Conservation (phyloP, 2,329 filamentous ascomycete species). For the Corniculantispora saksenae region DNA sequence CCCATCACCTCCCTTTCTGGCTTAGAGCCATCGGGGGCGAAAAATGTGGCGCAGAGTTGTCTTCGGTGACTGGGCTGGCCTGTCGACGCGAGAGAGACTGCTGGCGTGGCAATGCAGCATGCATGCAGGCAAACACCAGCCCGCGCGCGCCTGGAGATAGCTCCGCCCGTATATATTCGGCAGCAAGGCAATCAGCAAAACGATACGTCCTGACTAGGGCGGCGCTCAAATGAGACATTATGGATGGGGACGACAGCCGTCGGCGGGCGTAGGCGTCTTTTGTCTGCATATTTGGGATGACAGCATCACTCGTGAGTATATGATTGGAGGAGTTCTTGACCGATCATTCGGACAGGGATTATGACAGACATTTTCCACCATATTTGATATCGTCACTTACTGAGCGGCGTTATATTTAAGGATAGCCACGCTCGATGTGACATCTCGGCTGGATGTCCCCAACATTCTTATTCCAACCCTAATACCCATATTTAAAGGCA, state of each 20-base stretch:
- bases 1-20: too few relatives aligned
- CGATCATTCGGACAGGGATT: background rate
- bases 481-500: too few relatives aligned
- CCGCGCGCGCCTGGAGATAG: background rate
- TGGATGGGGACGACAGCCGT: background rate
- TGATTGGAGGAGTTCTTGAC: background rate
- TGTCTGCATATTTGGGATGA: conserved; percentile 10
- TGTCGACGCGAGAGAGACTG: background rate
- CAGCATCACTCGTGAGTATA: background rate
- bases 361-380: too few relatives aligned
- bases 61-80: background rate
- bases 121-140: background rate
- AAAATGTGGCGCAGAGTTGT: background rate
- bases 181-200: too few relatives aligned
- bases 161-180: background rate
- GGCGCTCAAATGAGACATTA: background rate
- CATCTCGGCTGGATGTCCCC: too few relatives aligned
- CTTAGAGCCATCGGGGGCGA: too few relatives aligned
- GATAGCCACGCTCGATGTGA: too few relatives aligned
- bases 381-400: too few relatives aligned
- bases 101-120: conserved; percentile 6
- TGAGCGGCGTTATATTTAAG: too few relatives aligned
- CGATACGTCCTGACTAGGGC: background rate
- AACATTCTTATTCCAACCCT: too few relatives aligned
- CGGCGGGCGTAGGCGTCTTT: background rate